Conservation (phyloP, 2,329 filamentous ascomycete genomes). For the Cladosporium sp. region DNA sequence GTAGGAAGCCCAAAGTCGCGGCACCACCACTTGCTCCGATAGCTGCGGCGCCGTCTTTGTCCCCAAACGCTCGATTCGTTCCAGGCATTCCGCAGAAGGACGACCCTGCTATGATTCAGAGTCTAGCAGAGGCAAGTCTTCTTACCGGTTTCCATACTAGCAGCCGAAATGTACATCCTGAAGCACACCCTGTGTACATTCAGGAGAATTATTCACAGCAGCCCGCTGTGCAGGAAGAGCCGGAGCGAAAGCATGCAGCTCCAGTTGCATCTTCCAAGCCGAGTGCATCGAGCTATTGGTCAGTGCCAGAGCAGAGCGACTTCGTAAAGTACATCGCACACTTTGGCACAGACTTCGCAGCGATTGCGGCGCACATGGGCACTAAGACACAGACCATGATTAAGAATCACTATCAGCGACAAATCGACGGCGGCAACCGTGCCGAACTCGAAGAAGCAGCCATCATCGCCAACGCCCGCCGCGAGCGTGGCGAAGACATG, state of each 20-base stretch:
- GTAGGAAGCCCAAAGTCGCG: slow-evolving; percentile 37
- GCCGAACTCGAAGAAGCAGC: slow-evolving; percentile 40
- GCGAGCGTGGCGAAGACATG: slow-evolving; percentile 42
- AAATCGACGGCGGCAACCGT: slow-evolving; percentile 39
- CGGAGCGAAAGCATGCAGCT: slow-evolving; percentile 14
- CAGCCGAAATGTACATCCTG: slow-evolving; percentile 3
- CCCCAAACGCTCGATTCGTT: slow-evolving; percentile 32
- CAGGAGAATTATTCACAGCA: slow-evolving; percentile 3
- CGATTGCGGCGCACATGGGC: slow-evolving; percentile 73
- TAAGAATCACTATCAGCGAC: slow-evolving; percentile 49
- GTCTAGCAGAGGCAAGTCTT: slow-evolving; percentile 31
- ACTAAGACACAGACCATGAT: slow-evolving; percentile 87
- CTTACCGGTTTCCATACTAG: slow-evolving; percentile 28
- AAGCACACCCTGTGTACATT: slow-evolving; percentile 7
- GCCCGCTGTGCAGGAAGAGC: slow-evolving; percentile 19
- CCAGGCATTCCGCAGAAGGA: slow-evolving; percentile 23
- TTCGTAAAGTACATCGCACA: slow-evolving; percentile 68
- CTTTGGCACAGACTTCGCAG: slow-evolving; percentile 75
- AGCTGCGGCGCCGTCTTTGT: slow-evolving; percentile 26
- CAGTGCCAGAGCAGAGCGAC: slow-evolving; percentile 73
- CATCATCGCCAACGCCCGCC: slow-evolving; percentile 38
- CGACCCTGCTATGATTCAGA: slow-evolving; percentile 24
- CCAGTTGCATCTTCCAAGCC: slow-evolving; percentile 23
- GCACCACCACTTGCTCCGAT: slow-evolving; percentile 35
- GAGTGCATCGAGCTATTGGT: slow-evolving; percentile 72